A percentile compares a stretch with the other conserved stretches of the same genome.
phyloP scores from a whole-genome alignment of 176 grass and related monocot species.

The Musa troglodytarum region DNA sequence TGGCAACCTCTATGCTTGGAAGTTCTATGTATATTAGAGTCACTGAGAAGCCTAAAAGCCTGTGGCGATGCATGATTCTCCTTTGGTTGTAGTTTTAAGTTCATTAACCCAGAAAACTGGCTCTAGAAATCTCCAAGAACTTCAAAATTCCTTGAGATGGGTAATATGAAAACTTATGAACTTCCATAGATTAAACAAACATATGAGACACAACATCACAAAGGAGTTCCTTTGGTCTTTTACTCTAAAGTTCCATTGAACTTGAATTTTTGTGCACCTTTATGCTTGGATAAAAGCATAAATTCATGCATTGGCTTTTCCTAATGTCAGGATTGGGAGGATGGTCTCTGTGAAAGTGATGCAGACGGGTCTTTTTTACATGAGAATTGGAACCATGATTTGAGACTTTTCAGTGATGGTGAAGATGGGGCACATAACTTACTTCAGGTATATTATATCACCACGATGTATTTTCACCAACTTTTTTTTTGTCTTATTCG shows the following conservation, averaged over 20 bases:
- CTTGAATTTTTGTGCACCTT: background rate
- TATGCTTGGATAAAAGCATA: background rate
- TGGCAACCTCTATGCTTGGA: background rate
- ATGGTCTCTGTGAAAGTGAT: slow-evolving; percentile 63
- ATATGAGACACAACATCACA: background rate
- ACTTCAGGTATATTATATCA: slow-evolving; percentile 45
- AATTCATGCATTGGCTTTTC: background rate
- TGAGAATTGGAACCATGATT: slow-evolving; percentile 55
- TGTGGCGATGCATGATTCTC: background rate
- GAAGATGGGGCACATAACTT: slow-evolving; percentile 67
- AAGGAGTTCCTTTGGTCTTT: background rate
- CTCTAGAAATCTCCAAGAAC: background rate
- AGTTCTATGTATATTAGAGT: background rate
- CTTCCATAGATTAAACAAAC: background rate
- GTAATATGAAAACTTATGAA: no score
- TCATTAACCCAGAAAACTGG: background rate
- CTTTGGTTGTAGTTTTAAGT: background rate
- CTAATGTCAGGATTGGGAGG: slow-evolving; percentile 73
- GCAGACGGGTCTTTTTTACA: slow-evolving; percentile 62
- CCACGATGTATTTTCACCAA: background rate
- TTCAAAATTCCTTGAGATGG: background rate
- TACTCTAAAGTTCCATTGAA: background rate
- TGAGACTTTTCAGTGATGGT: slow-evolving; percentile 51
- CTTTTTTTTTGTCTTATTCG: background rate
- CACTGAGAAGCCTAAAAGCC: background rate